phyloP scores from a whole-genome alignment of 257 asterid genomes.

The Verbascum thapsus region DNA sequence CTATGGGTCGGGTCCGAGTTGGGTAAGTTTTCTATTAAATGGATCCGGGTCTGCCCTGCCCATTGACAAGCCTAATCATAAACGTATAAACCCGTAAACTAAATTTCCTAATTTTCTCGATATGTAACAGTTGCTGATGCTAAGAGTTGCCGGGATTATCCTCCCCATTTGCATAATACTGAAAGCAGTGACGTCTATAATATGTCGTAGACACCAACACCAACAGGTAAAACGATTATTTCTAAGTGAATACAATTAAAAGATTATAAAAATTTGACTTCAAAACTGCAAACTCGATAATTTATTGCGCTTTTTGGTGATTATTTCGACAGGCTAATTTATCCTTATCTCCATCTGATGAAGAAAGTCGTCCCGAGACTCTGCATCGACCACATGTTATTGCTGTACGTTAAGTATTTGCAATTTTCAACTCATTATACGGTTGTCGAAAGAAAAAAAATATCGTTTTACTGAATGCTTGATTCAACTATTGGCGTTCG shows the following conservation, averaged over 20 bases:
- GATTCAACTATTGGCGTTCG: background rate
- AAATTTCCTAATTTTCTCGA: slow-evolving; percentile 23
- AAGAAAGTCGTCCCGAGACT: slow-evolving; percentile 48
- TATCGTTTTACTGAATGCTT: background rate
- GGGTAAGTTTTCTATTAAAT: too few relatives aligned
- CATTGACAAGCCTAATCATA: too few relatives aligned
- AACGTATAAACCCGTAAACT: background rate
- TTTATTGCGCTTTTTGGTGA: slow-evolving; percentile 11
- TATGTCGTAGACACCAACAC: slow-evolving; percentile 53
- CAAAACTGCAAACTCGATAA: background rate
- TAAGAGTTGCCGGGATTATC: slow-evolving; percentile 68
- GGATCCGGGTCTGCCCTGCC: too few relatives aligned
- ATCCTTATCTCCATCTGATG: slow-evolving; percentile 44
- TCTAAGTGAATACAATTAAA: background rate
- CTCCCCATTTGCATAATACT: slow-evolving; percentile 81
- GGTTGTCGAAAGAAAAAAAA: background rate
- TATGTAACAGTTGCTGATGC: slow-evolving; percentile 64
- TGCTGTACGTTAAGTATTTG: slow-evolving; percentile 33
- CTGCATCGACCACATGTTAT: slow-evolving; percentile 32
- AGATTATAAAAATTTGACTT: background rate
- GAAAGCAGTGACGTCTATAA: slow-evolving; percentile 66
- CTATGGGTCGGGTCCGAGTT: too few relatives aligned
- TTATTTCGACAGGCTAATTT: slow-evolving; percentile 43
- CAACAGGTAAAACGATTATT: slow-evolving; percentile 44
- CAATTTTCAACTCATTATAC: too few relatives aligned